Conservation (phyloP, 2,329 filamentous ascomycete genomes). For the Eutypa lata region DNA sequence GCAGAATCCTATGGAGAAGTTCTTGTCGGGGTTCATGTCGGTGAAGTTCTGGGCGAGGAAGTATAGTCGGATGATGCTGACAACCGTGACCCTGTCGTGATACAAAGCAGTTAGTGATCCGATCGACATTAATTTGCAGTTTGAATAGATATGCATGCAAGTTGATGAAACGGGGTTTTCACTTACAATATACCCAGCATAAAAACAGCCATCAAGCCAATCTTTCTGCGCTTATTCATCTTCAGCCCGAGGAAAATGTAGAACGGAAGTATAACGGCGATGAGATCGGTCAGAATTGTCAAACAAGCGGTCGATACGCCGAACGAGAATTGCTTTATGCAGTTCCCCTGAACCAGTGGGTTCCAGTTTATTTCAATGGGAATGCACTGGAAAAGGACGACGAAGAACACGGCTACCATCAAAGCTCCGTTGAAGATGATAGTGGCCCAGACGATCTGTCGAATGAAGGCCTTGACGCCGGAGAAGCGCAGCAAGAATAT, state of each 20-base stretch:
- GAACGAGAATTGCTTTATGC: slow-evolving; percentile 22
- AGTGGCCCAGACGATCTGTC: slow-evolving; percentile 25
- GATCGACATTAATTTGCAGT: neutral
- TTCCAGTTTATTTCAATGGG: slow-evolving; percentile 33
- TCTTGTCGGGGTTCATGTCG: slow-evolving; percentile 19
- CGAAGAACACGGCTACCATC: slow-evolving; percentile 34
- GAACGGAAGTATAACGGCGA: slow-evolving; percentile 37
- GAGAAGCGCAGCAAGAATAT: slow-evolving; percentile 40
- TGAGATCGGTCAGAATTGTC: slow-evolving; percentile 38
- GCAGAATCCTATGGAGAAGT: slow-evolving; percentile 28
- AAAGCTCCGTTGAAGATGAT: slow-evolving; percentile 31
- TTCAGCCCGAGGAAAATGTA: slow-evolving; percentile 38
- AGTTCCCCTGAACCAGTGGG: slow-evolving; percentile 24
- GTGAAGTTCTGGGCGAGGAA: slow-evolving; percentile 21
- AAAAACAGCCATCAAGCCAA: slow-evolving; percentile 37
- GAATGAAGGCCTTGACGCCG: slow-evolving; percentile 30
- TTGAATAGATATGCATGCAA: neutral
- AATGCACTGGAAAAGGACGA: slow-evolving; percentile 36
- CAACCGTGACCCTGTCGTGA: slow-evolving; percentile 21
- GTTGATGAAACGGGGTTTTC: neutral
- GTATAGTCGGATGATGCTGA: slow-evolving; percentile 25
- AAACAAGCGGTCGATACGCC: slow-evolving; percentile 19
- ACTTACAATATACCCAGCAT: slow-evolving; percentile 28
- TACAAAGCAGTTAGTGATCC: neutral
- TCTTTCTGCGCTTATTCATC: slow-evolving; percentile 33